These are phyloP conservation scores for Byssochlamys sp. DNA, from an alignment of 2,329 filamentous ascomycete species.

Conservation along the genomic window DNA sequence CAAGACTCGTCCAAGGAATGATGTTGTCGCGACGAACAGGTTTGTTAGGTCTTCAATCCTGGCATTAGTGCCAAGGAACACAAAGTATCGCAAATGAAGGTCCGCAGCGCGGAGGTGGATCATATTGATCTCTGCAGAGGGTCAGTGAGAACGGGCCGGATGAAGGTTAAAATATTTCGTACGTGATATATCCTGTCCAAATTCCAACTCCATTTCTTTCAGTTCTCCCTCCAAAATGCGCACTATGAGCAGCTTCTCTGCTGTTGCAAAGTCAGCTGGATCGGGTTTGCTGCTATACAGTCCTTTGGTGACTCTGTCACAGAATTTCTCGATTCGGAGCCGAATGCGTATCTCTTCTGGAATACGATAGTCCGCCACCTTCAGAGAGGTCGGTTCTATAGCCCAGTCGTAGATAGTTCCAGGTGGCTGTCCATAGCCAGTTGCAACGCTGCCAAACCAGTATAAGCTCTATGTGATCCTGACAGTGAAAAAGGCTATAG, in stretches of 20 bases:
- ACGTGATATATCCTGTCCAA: constrained; percentile 29
- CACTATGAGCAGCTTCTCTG: constrained; percentile 34
- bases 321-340: constrained; percentile 49
- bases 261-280: constrained; percentile 38
- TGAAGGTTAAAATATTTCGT: constrained; percentile 1
- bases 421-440: constrained; percentile 55
- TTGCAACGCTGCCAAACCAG: constrained; percentile 43
- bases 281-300: constrained; percentile 49
- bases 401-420: constrained; percentile 52
- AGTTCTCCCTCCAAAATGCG: constrained; percentile 37
- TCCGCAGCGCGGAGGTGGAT: constrained; percentile 39
- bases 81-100: constrained; percentile 37
- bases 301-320: constrained; percentile 47
- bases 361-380: constrained; percentile 37
- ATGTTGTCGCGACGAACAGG: constrained; percentile 36
- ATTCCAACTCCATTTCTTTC: constrained; percentile 44
- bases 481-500: neutral
- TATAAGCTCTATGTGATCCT: constrained; percentile 6
- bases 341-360: constrained; percentile 42
- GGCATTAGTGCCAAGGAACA: constrained; percentile 36
- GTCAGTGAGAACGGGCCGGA: constrained; percentile 3
- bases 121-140: constrained; percentile 31
- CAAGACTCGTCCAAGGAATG: constrained; percentile 37
- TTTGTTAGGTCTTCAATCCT: constrained; percentile 36
- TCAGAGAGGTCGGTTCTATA: constrained; percentile 36